These are phyloP conservation scores for Alternaria gaisen DNA, from an alignment of 2,329 filamentous ascomycete species.

Conservation along the genomic window DNA sequence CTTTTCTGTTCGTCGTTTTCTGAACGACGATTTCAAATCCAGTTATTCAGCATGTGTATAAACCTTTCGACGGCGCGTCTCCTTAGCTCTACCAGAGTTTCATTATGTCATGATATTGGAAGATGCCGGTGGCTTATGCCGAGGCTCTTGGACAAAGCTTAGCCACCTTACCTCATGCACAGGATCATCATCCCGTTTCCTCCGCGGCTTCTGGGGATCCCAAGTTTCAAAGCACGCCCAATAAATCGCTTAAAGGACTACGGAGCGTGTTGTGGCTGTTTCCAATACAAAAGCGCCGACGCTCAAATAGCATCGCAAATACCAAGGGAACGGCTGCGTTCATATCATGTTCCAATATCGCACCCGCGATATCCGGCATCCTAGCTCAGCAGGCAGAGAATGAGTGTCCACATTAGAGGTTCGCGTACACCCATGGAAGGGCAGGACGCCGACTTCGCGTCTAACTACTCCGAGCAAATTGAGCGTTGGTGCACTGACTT, in stretches of 20 bases:
- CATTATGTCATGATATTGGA: constrained; percentile 30
- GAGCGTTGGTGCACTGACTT: constrained; percentile 16
- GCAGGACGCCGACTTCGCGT: constrained; percentile 5
- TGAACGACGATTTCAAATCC: not conserved
- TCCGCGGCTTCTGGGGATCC: constrained; percentile 21
- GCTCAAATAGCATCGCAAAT: not conserved
- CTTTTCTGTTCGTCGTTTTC: constrained; percentile 9
- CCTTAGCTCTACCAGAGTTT: not conserved
- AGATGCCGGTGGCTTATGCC: constrained; percentile 34
- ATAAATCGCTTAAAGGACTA: constrained; percentile 13
- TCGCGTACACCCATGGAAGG: not conserved
- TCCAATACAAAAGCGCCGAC: not conserved
- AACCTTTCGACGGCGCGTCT: not conserved
- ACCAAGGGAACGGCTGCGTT: not conserved
- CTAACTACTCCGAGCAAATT: constrained; percentile 11
- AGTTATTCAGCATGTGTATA: not conserved
- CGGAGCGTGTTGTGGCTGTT: constrained; percentile 2
- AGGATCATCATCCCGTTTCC: constrained; percentile 28
- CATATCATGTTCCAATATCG: not conserved
- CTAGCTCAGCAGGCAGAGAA: constrained; percentile 7
- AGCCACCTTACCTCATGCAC: constrained; percentile 31
- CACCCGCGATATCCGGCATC: constrained; percentile 23
- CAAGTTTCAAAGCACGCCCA: constrained; percentile 15
- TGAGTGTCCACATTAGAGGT: not conserved
- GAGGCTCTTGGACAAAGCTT: constrained; percentile 44